Base-by-base conservation (phyloP, 208 protist genomes). In the Blechomonas ayalai region DNA sequence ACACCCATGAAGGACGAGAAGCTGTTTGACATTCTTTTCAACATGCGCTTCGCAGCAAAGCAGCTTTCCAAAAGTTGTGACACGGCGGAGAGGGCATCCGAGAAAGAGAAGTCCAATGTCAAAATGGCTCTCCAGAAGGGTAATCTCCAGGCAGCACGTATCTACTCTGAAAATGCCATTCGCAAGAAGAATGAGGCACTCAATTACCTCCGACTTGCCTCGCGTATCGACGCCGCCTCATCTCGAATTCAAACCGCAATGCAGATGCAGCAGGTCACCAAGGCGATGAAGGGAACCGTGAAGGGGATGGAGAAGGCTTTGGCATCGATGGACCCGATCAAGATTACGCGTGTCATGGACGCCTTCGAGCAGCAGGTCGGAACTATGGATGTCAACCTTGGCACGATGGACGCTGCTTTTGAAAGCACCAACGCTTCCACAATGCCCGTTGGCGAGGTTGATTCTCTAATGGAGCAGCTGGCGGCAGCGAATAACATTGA, bases 161-260 rank as follows among this genome's bases (percentile, higher is more conserved):
- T 99, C 38, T 98, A 98, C 75, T 96, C 97, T 8, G 82, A 99
- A 67, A 99, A 98, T 54, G 81, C 95, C 0, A 98, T 99, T 44
- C 72, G 97, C 7, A 97, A 98, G 66, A 82, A 95, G 56, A 98
- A 96, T 44, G 90, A 98, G 59, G 48, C 61, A 16, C 55, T 97
- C 12, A 98, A 98, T 72, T 98, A 96, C 67, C 72, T 99, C 12
- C 60, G 94, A 19, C 83, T 99, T 34, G 47, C 89, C 37, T 95
- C 90, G 5, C 86, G 97, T 29, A 59, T 99, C 3, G 97, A 99
- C 61, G 97, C 95, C 1, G 95, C 97, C 1, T 73, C 90, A 10
- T 90, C 82, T 3, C 79, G 97, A 13, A 65, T 99, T 7, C 85
- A 99, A 47, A 91, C 86, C 0, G 97, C 96, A 0, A 59, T 98